Evolutionary conservation across 2,329 filamentous ascomycete species (phyloP).

Genomic region (Beauveria scarabaeidicola): DNA sequence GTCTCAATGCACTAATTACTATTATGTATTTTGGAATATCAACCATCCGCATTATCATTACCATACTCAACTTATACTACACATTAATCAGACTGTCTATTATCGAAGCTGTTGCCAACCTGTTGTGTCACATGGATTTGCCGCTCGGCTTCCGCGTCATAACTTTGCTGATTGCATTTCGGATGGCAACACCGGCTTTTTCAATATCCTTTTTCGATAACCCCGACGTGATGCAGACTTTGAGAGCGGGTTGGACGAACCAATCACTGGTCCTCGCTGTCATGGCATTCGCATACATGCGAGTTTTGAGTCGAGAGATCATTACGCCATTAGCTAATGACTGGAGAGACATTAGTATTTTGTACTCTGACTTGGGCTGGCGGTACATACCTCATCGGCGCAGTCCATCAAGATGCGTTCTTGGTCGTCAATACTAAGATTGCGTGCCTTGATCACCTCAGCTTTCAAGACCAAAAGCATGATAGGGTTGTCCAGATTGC

Average conservation of each 20-base stretch:
- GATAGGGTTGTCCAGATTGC: constrained; percentile 75
- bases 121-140: constrained; percentile 17
- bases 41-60: neutral
- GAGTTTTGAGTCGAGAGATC: constrained; percentile 76
- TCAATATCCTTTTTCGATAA: constrained; percentile 92
- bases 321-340: constrained; percentile 79
- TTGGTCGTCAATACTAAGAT: constrained; percentile 65
- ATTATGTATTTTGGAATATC: neutral
- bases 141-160: constrained; percentile 56
- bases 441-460: constrained; percentile 65
- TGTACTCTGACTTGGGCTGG: too few relatives aligned
- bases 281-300: constrained; percentile 56
- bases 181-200: constrained; percentile 78
- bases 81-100: neutral
- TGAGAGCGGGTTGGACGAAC: constrained; percentile 70
- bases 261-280: constrained; percentile 62
- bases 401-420: constrained; percentile 79
- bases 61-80: neutral
- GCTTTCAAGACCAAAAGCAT: constrained; percentile 77
- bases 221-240: constrained; percentile 82
- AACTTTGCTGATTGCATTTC: constrained; percentile 90
- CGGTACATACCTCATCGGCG: constrained; percentile 76
- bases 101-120: neutral
- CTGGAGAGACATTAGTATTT: constrained; percentile 35
- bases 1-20: neutral